These are phyloP conservation scores for Coemansia sp. DNA, from an alignment of 192 early-diverging fungal species.

Conservation along the genomic window DNA sequence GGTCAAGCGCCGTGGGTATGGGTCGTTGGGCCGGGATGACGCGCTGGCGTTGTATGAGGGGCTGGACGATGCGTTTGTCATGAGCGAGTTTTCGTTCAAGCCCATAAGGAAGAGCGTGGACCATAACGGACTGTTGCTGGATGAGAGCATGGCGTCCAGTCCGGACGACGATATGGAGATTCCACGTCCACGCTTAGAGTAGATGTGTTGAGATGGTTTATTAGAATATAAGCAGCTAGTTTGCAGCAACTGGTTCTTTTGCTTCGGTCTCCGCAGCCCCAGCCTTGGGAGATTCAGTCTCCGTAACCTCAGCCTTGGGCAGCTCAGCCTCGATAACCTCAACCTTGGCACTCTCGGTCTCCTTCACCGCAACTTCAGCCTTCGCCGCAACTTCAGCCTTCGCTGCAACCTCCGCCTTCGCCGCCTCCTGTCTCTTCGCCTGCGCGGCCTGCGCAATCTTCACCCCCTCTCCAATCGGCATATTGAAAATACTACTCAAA, in stretches of 20 bases:
- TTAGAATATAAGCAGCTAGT: too few relatives aligned
- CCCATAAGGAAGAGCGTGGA: slow-evolving; percentile 1
- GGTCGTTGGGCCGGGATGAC: neutral
- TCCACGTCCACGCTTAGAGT: neutral
- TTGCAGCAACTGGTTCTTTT: neutral
- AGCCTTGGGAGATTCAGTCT: neutral
- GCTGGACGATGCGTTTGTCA: slow-evolving; percentile 41
- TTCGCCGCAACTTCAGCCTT: slow-evolving; percentile 27
- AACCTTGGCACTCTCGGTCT: neutral
- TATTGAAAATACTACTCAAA: slow-evolving; percentile 51
- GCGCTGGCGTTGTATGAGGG: slow-evolving; percentile 6
- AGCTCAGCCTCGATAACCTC: neutral
- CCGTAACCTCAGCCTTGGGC: neutral
- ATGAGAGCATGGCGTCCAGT: slow-evolving; percentile 40
- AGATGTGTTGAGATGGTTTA: too few relatives aligned
- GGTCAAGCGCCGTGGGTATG: slow-evolving; percentile 3
- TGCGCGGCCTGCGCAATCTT: slow-evolving; percentile 47
- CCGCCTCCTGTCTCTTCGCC: slow-evolving; percentile 46
- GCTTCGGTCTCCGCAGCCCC: neutral
- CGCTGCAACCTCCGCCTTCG: slow-evolving; percentile 26
- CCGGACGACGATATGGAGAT: slow-evolving; percentile 33
- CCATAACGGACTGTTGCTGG: slow-evolving; percentile 34
- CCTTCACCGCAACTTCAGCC: neutral
- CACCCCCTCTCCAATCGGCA: slow-evolving; percentile 48
- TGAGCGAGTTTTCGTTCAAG: slow-evolving; percentile 42